Conservation (phyloP, 2,329 filamentous ascomycete species). For the Penicillium sp. region DNA sequence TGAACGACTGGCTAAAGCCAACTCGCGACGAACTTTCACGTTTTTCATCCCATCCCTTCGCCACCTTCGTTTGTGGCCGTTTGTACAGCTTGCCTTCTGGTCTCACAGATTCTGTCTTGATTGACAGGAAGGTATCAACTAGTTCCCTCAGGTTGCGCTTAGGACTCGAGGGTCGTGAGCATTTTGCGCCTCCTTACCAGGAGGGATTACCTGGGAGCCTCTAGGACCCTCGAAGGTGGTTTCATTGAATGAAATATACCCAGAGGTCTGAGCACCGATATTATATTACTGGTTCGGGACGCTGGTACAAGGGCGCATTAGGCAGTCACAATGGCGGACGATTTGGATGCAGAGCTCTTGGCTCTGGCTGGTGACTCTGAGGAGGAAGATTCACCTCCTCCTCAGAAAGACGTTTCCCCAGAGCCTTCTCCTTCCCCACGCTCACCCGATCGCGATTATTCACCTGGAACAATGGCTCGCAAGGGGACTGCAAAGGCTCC, state of each 20-base stretch:
- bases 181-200: constrained; percentile 25
- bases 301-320: not conserved
- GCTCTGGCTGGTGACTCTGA: constrained; percentile 76
- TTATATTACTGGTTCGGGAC: not conserved
- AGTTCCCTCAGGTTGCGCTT: not conserved
- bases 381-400: constrained; percentile 54
- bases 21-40: constrained; percentile 22
- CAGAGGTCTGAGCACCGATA: not conserved
- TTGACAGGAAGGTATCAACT: constrained; percentile 4
- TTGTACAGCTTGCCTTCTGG: constrained; percentile 11
- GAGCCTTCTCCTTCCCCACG: constrained; percentile 53
- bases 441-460: constrained; percentile 39
- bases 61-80: constrained; percentile 9
- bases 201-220: constrained; percentile 8
- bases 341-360: constrained; percentile 90
- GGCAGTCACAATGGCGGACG: constrained; percentile 66
- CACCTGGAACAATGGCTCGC: constrained; percentile 48
- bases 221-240: not conserved
- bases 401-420: constrained; percentile 59
- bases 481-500: constrained; percentile 47
- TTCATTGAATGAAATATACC: not conserved
- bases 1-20: constrained; percentile 28
- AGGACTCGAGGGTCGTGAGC: constrained; percentile 10
- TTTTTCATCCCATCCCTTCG: constrained; percentile 21
- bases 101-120: not conserved